A percentile compares a stretch with the other conserved stretches of the same genome.
Evolutionary conservation across 768 basidiomycete genomes (phyloP).

Genomic region (Pseudohyphozyma bogoriensis): DNA sequence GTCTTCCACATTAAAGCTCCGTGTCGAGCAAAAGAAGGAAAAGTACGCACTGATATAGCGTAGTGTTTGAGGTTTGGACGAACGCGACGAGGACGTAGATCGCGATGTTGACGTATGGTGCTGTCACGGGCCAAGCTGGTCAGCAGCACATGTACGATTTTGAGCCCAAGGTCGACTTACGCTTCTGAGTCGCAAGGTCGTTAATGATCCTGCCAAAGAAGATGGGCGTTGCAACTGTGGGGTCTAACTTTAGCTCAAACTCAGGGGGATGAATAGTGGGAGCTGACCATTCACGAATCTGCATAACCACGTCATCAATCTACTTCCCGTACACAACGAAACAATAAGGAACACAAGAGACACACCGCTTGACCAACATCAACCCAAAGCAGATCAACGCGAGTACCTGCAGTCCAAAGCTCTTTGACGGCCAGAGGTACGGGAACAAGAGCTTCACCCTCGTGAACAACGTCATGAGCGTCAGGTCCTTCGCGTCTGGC

Average conservation of each 20-base stretch:
- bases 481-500: slow-evolving; percentile 47
- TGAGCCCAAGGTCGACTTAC: slow-evolving; percentile 18
- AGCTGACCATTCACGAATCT: too few relatives aligned
- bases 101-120: slow-evolving; percentile 14
- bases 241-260: too few relatives aligned
- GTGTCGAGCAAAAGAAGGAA: too few relatives aligned
- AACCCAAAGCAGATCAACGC: slow-evolving; percentile 60
- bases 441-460: slow-evolving; percentile 61
- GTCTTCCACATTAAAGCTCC: too few relatives aligned
- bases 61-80: slow-evolving; percentile 21
- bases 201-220: slow-evolving; percentile 26
- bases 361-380: slow-evolving; percentile 59
- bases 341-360: too few relatives aligned
- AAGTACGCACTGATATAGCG: slow-evolving; percentile 20
- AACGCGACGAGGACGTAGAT: slow-evolving; percentile 20
- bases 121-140: not conserved
- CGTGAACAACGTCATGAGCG: slow-evolving; percentile 46
- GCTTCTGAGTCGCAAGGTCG: slow-evolving; percentile 27
- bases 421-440: slow-evolving; percentile 74
- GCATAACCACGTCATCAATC: too few relatives aligned
- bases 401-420: slow-evolving; percentile 54
- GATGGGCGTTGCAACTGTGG: too few relatives aligned
- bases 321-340: too few relatives aligned
- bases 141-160: too few relatives aligned
- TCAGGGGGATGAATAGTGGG: too few relatives aligned